Evolutionary conservation across 2,329 filamentous ascomycete species (phyloP), one percentile per base, ranked within the genome.

Genomic region (Calonectria hongkongensis): DNA sequence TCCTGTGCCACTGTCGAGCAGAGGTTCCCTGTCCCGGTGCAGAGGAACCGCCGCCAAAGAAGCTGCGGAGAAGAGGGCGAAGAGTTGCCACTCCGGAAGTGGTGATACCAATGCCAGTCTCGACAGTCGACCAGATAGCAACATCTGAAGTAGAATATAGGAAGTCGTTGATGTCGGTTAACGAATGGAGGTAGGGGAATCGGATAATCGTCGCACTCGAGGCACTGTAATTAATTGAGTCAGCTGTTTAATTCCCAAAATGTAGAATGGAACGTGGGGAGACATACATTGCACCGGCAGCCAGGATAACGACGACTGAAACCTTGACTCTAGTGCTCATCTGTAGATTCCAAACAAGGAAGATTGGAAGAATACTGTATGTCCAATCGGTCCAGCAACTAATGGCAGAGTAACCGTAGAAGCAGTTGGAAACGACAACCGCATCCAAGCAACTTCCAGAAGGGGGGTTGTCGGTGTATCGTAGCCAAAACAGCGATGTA

Each of bases 71-170:
- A 12, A 86, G 83, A 1, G 54, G 54, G 25, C 54, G 54, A 9
- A 60, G 54, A 16, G 54, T 60, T 41, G 54, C 54, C 54, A 60
- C 54, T 4, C 54, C 54, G 7, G 54, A 41, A 25, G 54, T 60
- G 13, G 54, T 60, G 21, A 60, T 60, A 60, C 54, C 54, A 27
- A 60, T 60, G 15, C 54, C 54, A 5, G 54, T 60, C 27, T 60
- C 54, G 21, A 60, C 54, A 4, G 54, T 60, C 33, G 54, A 60
- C 54, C 54, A 60, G 7, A 60, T 60, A 4, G 54, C 85, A 6
- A 87, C 79, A 60, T 86, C 85, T n/a, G 84, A 82, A 21, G 84
- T 85, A 45, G 84, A 82, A 80, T 84, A 87, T 6, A 87, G 82
- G 72, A 85, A 87, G 68, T 88, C 86, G 43, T 78, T 74, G 39